Base-by-base conservation (phyloP, 2,329 filamentous ascomycete genomes). In the Chaetomiaceae sp. region DNA sequence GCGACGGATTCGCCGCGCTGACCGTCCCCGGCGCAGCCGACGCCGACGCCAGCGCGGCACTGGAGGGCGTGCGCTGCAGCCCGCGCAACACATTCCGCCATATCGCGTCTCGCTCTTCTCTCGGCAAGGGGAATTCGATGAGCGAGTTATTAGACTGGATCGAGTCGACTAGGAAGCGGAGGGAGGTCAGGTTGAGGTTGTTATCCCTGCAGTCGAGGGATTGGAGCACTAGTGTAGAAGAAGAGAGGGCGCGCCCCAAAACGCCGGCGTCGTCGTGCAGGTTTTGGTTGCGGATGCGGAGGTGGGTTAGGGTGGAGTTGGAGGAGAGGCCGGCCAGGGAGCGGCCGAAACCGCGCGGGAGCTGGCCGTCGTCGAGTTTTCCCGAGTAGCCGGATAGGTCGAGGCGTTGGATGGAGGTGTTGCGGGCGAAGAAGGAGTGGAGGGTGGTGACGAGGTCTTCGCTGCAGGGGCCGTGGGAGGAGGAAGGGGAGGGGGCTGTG, bases 371-470 rank as follows among this genome's bases (percentile, higher is more conserved):
- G 58, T 83, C 80, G 6, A 83, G 68, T 63, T 80, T 82, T 40
- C 78, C 77, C 43, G 75, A 76, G 61, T 77, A 82, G 2, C 80
- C 80, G 0, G 80, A 82, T 7, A 82, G 67, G 58, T 83, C 79
- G 2, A 83, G 71, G 53, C 72, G 80, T n/a, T 71, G 74, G 40
- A 82, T 67, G 0, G 74, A 76, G 7, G 67, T 64, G 63, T 82
- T 83, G 23, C 69, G 67, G n/a, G 72, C 69, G 38, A 83, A 78
- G 47, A 83, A 75, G 4, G 72, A 68, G 23, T 76, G 74, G 1
- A 82, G 66, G 0, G 76, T 72, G 38, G 71, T 67, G 47, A 76
- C 76, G 1, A 78, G 75, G n/a, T 72, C 71, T 14, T 70, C 66
- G 57, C 74, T 76, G 57, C 67, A 69, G 1, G 63, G 58, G 9